Evolutionary conservation across 495 filamentous ascomycete genomes (phyloP).

Genomic region (Lepidopterella palustris): DNA sequence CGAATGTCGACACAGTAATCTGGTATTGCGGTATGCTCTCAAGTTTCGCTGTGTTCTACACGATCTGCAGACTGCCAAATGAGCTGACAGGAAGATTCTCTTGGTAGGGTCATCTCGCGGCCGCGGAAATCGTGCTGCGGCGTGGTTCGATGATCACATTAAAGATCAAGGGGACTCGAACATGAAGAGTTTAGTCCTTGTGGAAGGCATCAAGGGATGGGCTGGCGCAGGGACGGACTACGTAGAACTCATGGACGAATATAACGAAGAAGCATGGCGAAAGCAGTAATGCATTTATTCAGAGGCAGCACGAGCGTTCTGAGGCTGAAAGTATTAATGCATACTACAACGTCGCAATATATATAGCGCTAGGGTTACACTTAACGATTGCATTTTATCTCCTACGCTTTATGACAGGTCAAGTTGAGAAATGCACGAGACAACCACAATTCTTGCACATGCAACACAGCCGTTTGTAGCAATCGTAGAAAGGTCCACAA

Average conservation of each 20-base stretch:
- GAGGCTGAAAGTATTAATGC: not conserved
- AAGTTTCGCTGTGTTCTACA: not conserved
- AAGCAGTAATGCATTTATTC: not conserved
- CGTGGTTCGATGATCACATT: slow-evolving; percentile 65
- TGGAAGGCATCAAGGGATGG: slow-evolving; percentile 64
- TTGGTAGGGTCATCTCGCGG: slow-evolving; percentile 55
- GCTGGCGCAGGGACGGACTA: slow-evolving; percentile 49
- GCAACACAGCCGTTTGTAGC: not conserved
- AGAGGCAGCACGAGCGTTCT: not conserved
- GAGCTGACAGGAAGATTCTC: not conserved
- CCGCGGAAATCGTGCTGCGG: slow-evolving; percentile 55
- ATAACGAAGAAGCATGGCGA: slow-evolving; percentile 35
- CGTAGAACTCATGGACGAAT: slow-evolving; percentile 52
- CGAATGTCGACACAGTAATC: slow-evolving; percentile 47
- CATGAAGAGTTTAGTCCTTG: slow-evolving; percentile 53
- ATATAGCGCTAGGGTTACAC: not conserved
- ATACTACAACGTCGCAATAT: not conserved
- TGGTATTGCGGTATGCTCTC: slow-evolving; percentile 58
- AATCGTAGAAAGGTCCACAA: not conserved
- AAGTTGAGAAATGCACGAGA: not conserved
- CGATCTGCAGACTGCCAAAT: not conserved
- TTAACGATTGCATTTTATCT: not conserved
- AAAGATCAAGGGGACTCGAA: slow-evolving; percentile 38
- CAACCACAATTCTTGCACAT: not conserved
- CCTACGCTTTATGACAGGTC: not conserved